Conservation (phyloP, 2,329 filamentous ascomycete species). For the Cercospora janseana region DNA sequence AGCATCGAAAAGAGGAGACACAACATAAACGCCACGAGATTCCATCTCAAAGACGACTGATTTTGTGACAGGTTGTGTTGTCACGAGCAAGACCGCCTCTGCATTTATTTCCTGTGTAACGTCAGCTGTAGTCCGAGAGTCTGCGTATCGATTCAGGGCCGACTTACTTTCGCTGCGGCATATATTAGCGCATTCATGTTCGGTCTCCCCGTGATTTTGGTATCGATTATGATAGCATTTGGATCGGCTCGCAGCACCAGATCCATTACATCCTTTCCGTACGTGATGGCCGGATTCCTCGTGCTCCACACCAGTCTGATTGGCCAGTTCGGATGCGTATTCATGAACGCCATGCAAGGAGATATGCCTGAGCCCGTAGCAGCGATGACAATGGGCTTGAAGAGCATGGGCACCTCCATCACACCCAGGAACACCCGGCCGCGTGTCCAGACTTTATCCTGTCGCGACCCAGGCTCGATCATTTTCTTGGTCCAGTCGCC, state of each 20-base stretch:
- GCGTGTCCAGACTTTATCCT: conserved; percentile 63
- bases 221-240: conserved; percentile 68
- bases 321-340: conserved; percentile 46
- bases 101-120: conserved; percentile 43
- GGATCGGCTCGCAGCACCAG: conserved; percentile 60
- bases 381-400: conserved; percentile 63
- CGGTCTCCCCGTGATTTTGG: conserved; percentile 43
- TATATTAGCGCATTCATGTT: conserved; percentile 1
- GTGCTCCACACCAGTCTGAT: conserved; percentile 69
- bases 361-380: conserved; percentile 73
- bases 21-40: not conserved
- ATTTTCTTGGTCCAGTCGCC: conserved; percentile 70
- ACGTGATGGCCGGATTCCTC: conserved; percentile 60
- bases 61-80: conserved; percentile 65
- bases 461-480: conserved; percentile 58
- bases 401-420: conserved; percentile 64
- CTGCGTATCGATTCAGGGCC: not conserved
- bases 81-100: conserved; percentile 72
- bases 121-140: not conserved
- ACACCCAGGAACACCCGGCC: conserved; percentile 67
- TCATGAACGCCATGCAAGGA: conserved; percentile 63
- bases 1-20: not conserved
- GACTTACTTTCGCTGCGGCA: conserved; percentile 2
- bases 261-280: conserved; percentile 58
- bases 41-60: conserved; percentile 1